Percentiles rank a stretch among this genome's conserved stretches.
These are phyloP conservation scores for Rubroshorea leprosula DNA, from an alignment of 345 rosid genomes.

Conservation along the genomic window DNA sequence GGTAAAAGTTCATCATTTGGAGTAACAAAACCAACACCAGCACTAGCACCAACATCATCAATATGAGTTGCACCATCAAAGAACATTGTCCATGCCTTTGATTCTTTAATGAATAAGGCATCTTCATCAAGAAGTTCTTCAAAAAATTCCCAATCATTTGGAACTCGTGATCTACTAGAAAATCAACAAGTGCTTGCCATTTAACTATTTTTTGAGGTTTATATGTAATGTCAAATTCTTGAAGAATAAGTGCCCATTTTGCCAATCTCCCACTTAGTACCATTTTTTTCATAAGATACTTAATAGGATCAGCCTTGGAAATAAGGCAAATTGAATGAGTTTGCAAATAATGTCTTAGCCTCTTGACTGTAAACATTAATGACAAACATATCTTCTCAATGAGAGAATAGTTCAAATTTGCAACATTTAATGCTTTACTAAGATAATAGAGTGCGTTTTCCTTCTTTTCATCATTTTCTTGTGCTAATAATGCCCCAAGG, in stretches of 20 bases:
- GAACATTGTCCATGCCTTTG: neutral
- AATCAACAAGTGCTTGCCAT: neutral
- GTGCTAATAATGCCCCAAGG: no score
- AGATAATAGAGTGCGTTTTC: no score
- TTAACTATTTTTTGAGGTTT: neutral
- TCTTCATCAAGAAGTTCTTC: neutral
- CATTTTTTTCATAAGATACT: no score
- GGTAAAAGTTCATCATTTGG: neutral
- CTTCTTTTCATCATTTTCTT: no score
- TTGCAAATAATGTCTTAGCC: neutral
- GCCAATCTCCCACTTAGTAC: no score
- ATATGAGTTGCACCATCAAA: neutral
- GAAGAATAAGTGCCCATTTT: neutral
- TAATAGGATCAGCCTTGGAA: neutral
- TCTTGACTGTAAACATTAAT: neutral
- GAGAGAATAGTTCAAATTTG: neutral
- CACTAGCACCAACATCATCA: neutral
- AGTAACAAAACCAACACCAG: neutral
- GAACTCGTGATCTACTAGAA: neutral
- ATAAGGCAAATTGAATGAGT: neutral
- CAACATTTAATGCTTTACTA: no score
- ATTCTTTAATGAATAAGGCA: neutral
- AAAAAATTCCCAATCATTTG: neutral
- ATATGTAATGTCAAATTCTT: neutral
- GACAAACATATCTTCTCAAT: no score